Percentiles rank a stretch among this genome's conserved stretches.
Evolutionary conservation across 768 basidiomycete genomes (phyloP).

Genomic region (Amanita polypyramis): DNA sequence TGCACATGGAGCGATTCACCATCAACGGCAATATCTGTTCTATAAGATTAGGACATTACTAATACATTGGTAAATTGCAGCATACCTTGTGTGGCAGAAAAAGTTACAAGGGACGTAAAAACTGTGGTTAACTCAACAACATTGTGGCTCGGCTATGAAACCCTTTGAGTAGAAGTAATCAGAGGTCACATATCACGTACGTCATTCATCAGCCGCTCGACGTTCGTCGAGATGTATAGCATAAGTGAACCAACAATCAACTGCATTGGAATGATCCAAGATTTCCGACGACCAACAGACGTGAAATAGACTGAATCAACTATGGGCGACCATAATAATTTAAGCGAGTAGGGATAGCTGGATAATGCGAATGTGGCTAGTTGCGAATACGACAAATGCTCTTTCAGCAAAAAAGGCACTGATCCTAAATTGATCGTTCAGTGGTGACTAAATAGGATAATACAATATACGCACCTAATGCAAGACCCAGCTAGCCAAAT

Average conservation of each 20-base stretch:
- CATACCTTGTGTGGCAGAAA: slow-evolving; percentile 94
- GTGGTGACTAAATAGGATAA: neutral
- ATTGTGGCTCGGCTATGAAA: slow-evolving; percentile 66
- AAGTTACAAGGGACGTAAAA: slow-evolving; percentile 85
- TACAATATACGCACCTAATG: slow-evolving; percentile 47
- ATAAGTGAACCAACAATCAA: slow-evolving; percentile 76
- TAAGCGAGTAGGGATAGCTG: slow-evolving; percentile 93
- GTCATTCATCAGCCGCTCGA: slow-evolving; percentile 67
- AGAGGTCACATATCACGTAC: slow-evolving; percentile 28
- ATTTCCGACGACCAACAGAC: slow-evolving; percentile 87
- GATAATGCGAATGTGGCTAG: slow-evolving; percentile 89
- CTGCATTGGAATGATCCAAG: slow-evolving; percentile 99
- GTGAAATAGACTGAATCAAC: slow-evolving; percentile 84
- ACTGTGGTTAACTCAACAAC: slow-evolving; percentile 67
- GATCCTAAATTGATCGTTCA: slow-evolving; percentile 47
- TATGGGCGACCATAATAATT: slow-evolving; percentile 94
- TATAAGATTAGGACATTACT: slow-evolving; percentile 11
- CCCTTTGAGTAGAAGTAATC: slow-evolving; percentile 7
- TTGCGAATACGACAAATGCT: slow-evolving; percentile 95
- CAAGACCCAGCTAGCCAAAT: slow-evolving; percentile 62
- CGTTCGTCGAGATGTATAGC: slow-evolving; percentile 67
- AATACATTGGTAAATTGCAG: slow-evolving; percentile 1
- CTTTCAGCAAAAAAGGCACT: slow-evolving; percentile 90
- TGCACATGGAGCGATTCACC: slow-evolving; percentile 34
- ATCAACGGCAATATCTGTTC: slow-evolving; percentile 90